A percentile compares a stretch with the other conserved stretches of the same genome.
These are phyloP conservation scores for Wilhelminamyces savonicus DNA, from an alignment of 805 yeast genomes.

Conservation along the genomic window DNA sequence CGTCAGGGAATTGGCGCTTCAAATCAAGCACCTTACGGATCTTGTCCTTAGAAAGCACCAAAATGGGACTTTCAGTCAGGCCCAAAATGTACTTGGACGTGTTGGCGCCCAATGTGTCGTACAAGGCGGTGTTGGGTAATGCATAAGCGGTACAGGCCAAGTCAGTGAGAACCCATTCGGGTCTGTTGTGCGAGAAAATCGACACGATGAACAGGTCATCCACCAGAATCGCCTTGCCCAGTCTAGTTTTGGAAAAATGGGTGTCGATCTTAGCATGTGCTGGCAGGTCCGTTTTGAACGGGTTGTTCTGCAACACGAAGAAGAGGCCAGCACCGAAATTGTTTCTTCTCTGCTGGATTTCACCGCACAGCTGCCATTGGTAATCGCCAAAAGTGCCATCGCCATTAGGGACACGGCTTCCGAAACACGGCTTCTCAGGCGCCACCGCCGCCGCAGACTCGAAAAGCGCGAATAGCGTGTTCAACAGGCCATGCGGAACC, in stretches of 20 bases:
- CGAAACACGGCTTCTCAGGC: slow-evolving; percentile 5
- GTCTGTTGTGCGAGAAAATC: slow-evolving; percentile 50
- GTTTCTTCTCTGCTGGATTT: slow-evolving; percentile 2
- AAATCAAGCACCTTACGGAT: slow-evolving; percentile 42
- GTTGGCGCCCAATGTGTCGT: slow-evolving; percentile 38
- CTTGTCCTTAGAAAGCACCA: slow-evolving; percentile 49
- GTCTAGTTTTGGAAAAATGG: slow-evolving; percentile 3
- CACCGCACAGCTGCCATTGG: slow-evolving; percentile 5
- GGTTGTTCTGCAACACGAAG: slow-evolving; percentile 20
- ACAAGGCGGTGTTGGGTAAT: slow-evolving; percentile 18
- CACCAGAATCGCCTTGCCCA: slow-evolving; percentile 3
- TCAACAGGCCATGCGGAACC: slow-evolving; percentile 8
- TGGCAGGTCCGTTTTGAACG: slow-evolving; percentile 18
- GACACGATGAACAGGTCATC: slow-evolving; percentile 45
- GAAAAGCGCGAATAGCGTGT: slow-evolving; percentile 6
- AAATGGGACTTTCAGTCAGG: slow-evolving; percentile 56
- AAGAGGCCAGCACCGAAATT: slow-evolving; percentile 11
- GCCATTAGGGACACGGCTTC: slow-evolving; percentile 2
- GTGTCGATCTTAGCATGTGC: slow-evolving; percentile 18
- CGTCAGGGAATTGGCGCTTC: slow-evolving; percentile 23
- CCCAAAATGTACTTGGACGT: slow-evolving; percentile 59
- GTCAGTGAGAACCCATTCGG: slow-evolving; percentile 68
- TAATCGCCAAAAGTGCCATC: slow-evolving; percentile 8
- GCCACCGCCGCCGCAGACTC: slow-evolving; percentile 4
- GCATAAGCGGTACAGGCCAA: slow-evolving; percentile 55